Base-by-base conservation (phyloP, 208 protist species). In the Trypanosoma theileri region DNA sequence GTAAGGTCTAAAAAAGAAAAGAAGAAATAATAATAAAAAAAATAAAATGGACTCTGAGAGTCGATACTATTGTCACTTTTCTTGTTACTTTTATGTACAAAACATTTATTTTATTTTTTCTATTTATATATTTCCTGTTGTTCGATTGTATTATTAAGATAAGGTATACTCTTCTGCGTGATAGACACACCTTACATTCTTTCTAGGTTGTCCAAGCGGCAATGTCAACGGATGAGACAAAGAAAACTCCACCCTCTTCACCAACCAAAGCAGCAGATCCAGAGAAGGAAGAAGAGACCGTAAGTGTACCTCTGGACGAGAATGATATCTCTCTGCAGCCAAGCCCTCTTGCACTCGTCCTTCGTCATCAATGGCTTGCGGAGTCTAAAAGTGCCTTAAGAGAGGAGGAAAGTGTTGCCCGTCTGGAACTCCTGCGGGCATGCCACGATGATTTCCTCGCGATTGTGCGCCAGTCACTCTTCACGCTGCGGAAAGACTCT, bases 311-410 rank as follows among this genome's bases (percentile, higher is more conserved):
- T 12, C 22, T 21, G 1, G 66, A 71, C 24, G 66, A 71, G 31
- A 63, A 61, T 40, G 66, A 71, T 35, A 71, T 71, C 35, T 22
- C 56, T 51, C 35, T 71, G 19, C 44, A 63, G 10, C 56, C 17
- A 61, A 55, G 3, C 42, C 66, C 66, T 40, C 13, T 63, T 1
- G 46, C 24, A 46, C 66, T 71, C 16, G 16, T 63, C 3, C 46
- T 71, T 24, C 66, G 66, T 14, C 16, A 63, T 22, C 66, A 71
- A 16, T 48, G 26, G 4, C 28, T 45, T 19, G 13, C 35, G 0
- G 66, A 54, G 40, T 45, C 66, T 52, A 1, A 57, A 11, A 48
- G 3, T 42, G 45, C 42, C 22, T 4, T 63, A 56, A 53, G 45
- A 24, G 66, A 71, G 31, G 21, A 54, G 16, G 66, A 71, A 31